phyloP scores from a whole-genome alignment of 2,329 filamentous ascomycete genomes.

The Phaeosphaeriaceae sp. region DNA sequence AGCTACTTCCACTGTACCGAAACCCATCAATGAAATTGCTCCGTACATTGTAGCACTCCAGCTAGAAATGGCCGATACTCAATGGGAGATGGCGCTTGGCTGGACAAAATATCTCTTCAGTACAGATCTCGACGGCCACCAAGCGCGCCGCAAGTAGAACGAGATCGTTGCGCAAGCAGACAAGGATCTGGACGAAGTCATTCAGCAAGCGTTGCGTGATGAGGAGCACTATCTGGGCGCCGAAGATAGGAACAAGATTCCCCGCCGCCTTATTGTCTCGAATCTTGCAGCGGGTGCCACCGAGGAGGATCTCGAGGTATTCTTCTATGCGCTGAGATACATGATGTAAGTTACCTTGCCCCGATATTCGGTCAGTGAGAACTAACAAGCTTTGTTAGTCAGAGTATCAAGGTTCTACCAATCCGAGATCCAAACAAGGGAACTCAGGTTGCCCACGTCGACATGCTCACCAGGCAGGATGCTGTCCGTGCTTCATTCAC shows the following conservation, averaged over 20 bases:
- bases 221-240: constrained; percentile 12
- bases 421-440: constrained; percentile 25
- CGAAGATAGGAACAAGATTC: constrained; percentile 17
- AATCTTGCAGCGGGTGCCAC: constrained; percentile 37
- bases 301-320: constrained; percentile 17
- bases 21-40: not conserved
- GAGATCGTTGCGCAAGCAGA: constrained; percentile 15
- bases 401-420: constrained; percentile 22
- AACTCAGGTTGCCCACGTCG: constrained; percentile 31
- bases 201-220: constrained; percentile 16
- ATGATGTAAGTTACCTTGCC: constrained; percentile 22
- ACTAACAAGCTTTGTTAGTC: constrained; percentile 16
- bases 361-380: not conserved
- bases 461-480: constrained; percentile 22
- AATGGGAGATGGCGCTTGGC: constrained; percentile 16
- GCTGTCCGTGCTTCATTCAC: constrained; percentile 23
- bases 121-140: constrained; percentile 9
- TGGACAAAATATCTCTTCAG: constrained; percentile 26
- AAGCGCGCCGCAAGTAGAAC: constrained; percentile 14
- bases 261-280: constrained; percentile 27
- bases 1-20: not conserved
- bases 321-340: constrained; percentile 21
- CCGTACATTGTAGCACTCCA: constrained; percentile 16
- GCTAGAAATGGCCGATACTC: constrained; percentile 15
- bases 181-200: constrained; percentile 11